Conservation (phyloP, 495 filamentous ascomycete genomes). For the Podospora tetraspora region DNA sequence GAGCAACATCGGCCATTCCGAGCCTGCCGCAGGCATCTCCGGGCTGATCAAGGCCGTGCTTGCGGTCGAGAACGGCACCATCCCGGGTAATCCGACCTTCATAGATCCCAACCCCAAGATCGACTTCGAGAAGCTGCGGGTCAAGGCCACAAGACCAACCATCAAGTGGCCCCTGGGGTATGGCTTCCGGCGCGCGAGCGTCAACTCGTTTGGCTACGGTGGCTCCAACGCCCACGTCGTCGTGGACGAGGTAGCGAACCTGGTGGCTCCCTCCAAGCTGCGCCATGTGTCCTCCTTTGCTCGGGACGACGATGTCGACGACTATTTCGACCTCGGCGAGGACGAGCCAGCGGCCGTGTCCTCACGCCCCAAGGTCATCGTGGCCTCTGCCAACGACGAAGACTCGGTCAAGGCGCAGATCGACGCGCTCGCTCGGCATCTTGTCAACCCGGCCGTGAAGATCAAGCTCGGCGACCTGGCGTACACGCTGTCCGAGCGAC, state of each 20-base stretch:
- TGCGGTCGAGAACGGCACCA: constrained; percentile 33
- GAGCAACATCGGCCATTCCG: constrained; percentile 41
- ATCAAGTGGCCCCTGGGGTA: constrained; percentile 12
- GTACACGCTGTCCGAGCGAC: constrained; percentile 20
- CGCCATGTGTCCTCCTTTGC: background rate
- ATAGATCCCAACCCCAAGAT: constrained; percentile 42
- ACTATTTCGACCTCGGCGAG: background rate
- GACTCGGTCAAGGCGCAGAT: constrained; percentile 9
- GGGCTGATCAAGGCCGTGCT: constrained; percentile 35
- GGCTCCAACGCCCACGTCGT: constrained; percentile 52
- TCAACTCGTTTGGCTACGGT: constrained; percentile 54
- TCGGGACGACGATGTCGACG: background rate
- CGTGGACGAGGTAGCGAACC: constrained; percentile 30
- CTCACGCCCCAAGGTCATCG: constrained; percentile 7
- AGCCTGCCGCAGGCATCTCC: constrained; percentile 34
- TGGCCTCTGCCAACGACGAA: constrained; percentile 22
- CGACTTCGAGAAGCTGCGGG: constrained; percentile 4
- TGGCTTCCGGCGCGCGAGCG: constrained; percentile 32
- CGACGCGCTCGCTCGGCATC: constrained; percentile 15
- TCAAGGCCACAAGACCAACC: constrained; percentile 1
- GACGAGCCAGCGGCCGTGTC: constrained; percentile 23
- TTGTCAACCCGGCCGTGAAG: constrained; percentile 20
- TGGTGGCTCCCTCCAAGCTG: background rate
- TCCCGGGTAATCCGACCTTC: constrained; percentile 30
- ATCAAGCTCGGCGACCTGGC: constrained; percentile 15